Evolutionary conservation across 176 grass and related monocot genomes (phyloP).

Genomic region (Triticum turgidum): DNA sequence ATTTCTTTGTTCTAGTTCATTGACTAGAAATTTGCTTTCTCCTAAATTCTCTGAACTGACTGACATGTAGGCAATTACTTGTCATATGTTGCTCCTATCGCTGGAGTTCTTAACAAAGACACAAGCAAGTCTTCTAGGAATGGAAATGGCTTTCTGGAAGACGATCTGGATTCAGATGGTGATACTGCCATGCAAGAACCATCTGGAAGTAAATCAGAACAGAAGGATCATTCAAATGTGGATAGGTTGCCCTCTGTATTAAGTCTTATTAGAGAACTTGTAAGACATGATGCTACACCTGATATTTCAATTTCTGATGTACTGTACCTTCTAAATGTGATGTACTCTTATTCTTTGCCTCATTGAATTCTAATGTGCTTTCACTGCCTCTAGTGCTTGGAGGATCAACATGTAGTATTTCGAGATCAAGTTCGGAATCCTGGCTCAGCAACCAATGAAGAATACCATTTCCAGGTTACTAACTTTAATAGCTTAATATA

Average conservation of each 20-base stretch:
- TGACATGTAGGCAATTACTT: conserved; percentile 67
- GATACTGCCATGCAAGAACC: conserved; percentile 38
- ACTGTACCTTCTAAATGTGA: not conserved
- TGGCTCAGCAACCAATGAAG: conserved; percentile 35
- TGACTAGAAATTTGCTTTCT: conserved; percentile 20
- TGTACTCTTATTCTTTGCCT: not conserved
- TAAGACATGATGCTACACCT: conserved; percentile 39
- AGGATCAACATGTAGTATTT: conserved; percentile 58
- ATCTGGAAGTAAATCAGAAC: conserved; percentile 50
- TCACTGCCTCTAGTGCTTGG: conserved; percentile 49
- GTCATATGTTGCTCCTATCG: conserved; percentile 53
- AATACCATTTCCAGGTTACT: conserved; percentile 66
- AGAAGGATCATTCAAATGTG: conserved; percentile 38
- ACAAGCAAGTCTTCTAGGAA: conserved; percentile 35
- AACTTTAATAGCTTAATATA: not conserved
- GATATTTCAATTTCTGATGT: conserved; percentile 35
- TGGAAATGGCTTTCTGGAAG: conserved; percentile 89
- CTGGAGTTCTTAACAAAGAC: conserved; percentile 46
- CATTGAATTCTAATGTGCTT: conserved; percentile 30
- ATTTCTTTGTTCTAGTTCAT: conserved; percentile 9
- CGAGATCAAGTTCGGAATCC: conserved; percentile 47
- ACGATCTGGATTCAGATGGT: conserved; percentile 34
- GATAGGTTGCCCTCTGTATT: conserved; percentile 54
- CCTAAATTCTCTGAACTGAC: conserved; percentile 20
- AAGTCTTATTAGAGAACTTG: conserved; percentile 59